Base-by-base conservation (phyloP, 192 early-diverging fungal genomes). In the Mortierella antarctica region DNA sequence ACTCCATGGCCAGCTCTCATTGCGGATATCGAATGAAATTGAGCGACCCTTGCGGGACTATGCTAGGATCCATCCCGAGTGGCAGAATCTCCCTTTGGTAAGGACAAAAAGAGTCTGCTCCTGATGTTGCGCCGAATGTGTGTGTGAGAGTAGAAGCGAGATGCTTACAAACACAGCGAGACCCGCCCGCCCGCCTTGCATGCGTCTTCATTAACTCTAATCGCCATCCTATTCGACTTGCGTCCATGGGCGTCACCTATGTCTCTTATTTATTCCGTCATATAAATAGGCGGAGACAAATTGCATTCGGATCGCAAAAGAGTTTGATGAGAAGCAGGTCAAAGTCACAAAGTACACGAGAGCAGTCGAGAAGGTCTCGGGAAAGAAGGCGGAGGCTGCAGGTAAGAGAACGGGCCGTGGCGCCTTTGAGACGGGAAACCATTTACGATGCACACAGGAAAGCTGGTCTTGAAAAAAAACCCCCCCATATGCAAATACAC, bases 241-340 rank as follows among this genome's bases (percentile, higher is more conserved):
- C n/a, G 8, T 20, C 14, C 57, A 41, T 23, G 55, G 17, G 9
- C 57, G n/a, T 31, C 47, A 45, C 42, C 6, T 42, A 2, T 23
- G 18, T 17, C 60, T 21, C 0, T 8, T 9, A 20, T 44, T 62
- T 6, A 21, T 20, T 62, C 14, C 31, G 31, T 31, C 10, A 62
- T 20, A 39, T 46, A 17, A 39, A 15, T 64, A 80, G 77, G 77
- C 77, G 20, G 77, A 80, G 44, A 23, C 65, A 8, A 80, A 68
- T 59, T 80, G 77, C 59, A 71, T 68, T 50, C 63, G 65, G 23
- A 71, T 80, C 44, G 77, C 77, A 45, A 80, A 72, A 46, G 77
- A 80, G 23, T 80, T 64, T 72, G 77, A 80, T 14, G 77, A 80
- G 60, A 80, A 80, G 60, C 69, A 71, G 52, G 21, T 47, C 64